Evolutionary conservation across 352 stramenopile species (phyloP), one percentile per base, ranked within the genome.

Genomic region (Phytophthora chlamydospora): DNA sequence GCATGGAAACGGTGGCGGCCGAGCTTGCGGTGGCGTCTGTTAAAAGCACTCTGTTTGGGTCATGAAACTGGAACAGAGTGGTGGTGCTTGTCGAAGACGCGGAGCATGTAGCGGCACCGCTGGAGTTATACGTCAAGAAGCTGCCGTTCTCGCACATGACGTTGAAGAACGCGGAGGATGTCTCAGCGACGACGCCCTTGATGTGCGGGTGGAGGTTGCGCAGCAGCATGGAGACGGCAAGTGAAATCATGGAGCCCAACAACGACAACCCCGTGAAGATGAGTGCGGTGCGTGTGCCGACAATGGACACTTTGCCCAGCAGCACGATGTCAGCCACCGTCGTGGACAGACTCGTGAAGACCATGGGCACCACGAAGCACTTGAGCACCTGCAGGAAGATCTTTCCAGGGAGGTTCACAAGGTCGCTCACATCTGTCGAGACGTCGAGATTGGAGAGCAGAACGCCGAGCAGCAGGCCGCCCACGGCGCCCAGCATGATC

Each of bases 301-400:
- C 67, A 1, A 73, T 68, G 1, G 76, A 87, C 13, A 88, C 78
- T 58, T 91, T 89, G 24, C 81, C 79, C 3, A 88, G 66, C 33
- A 87, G 53, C 29, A 91, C 80, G 40, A 91, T 84, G 41, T 88
- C 82, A 21, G 78, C 78, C 41, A 88, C 69, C 5, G 77, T 78
- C 4, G 80, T 86, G 7, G 80, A 68, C 32, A 90, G 52, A 64
- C 73, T 87, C 32, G 73, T 83, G 43, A 90, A 90, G 3, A 90
- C 75, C 79, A 90, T 88, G 16, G 79, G 82, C 24, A 86, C 58
- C 40, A 86, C 77, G 41, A 86, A 76, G 45, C 74, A 82, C 48
- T 80, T 80, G 31, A 86, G 60, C 14, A 80, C 46, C 41, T 78
- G 68, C 21, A 86, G 47, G 47, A 86, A 84, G 14, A 86, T 56